phyloP scores from a whole-genome alignment of 2,329 filamentous ascomycete genomes.

The Claviceps pazoutovae region DNA sequence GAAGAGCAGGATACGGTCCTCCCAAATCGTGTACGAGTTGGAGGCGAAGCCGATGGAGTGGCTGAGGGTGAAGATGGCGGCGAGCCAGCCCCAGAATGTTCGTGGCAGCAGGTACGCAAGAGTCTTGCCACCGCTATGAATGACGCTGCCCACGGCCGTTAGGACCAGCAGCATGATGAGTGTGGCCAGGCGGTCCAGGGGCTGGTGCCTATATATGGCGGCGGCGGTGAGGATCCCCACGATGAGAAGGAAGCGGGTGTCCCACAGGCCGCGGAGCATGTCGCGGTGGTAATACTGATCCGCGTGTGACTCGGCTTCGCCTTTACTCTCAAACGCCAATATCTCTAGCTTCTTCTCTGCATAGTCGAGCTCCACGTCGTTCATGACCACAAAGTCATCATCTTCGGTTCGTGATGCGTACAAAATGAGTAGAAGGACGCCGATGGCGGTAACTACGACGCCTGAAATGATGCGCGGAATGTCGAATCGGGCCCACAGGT shows the following conservation, averaged over 20 bases:
- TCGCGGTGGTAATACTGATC: slow-evolving; percentile 21
- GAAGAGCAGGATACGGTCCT: slow-evolving; percentile 86
- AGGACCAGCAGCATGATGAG: slow-evolving; percentile 22
- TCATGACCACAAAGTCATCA: slow-evolving; percentile 38
- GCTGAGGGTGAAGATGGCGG: slow-evolving; percentile 64
- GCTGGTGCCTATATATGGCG: slow-evolving; percentile 19
- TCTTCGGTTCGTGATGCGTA: slow-evolving; percentile 52
- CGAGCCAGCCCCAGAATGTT: slow-evolving; percentile 82
- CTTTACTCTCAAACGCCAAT: slow-evolving; percentile 16
- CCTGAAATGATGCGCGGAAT: slow-evolving; percentile 73
- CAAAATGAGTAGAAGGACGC: slow-evolving; percentile 54
- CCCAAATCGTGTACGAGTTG: slow-evolving; percentile 98
- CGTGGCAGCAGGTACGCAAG: slow-evolving; percentile 47
- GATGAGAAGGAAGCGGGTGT: slow-evolving; percentile 20
- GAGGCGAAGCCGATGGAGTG: slow-evolving; percentile 92
- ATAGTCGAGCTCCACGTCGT: slow-evolving; percentile 43
- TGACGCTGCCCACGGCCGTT: slow-evolving; percentile 28
- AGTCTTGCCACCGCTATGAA: slow-evolving; percentile 29
- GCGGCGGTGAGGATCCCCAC: slow-evolving; percentile 15
- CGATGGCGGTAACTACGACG: slow-evolving; percentile 53
- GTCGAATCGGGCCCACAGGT: slow-evolving; percentile 86
- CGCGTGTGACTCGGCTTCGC: slow-evolving; percentile 26
- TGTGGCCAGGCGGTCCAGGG: slow-evolving; percentile 23
- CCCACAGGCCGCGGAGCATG: slow-evolving; percentile 23
- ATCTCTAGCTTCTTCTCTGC: slow-evolving; percentile 45